These are phyloP conservation scores for Phytomonas sp. DNA, from an alignment of 208 protist species.

Conservation along the genomic window DNA sequence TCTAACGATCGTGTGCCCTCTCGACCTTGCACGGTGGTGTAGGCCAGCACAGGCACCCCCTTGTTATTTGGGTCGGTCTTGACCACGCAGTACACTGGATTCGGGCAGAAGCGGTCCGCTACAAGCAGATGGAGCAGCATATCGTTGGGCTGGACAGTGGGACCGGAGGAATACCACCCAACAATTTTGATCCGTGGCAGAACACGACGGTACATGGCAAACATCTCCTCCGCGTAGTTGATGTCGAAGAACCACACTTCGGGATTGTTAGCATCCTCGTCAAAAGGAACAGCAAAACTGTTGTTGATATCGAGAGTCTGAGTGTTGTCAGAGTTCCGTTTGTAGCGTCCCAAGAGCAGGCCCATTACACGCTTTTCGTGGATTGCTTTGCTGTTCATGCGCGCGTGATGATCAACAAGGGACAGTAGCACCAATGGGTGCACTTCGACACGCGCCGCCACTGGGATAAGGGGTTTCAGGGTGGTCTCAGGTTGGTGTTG, in stretches of 20 bases:
- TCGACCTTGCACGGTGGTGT: constrained; percentile 83
- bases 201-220: constrained; percentile 98
- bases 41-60: constrained; percentile 82
- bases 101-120: constrained; percentile 84
- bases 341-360: constrained; percentile 92
- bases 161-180: constrained; percentile 99
- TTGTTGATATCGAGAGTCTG: constrained; percentile 92
- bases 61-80: constrained; percentile 86
- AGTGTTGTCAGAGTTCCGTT: constrained; percentile 30
- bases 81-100: constrained; percentile 91
- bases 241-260: constrained; percentile 99
- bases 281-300: constrained; percentile 99
- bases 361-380: constrained; percentile 95
- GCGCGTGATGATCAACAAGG: constrained; percentile 99
- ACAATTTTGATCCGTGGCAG: constrained; percentile 97
- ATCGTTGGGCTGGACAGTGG: constrained; percentile 93
- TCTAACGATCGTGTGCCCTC: constrained; percentile 70
- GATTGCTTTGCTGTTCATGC: constrained; percentile 90
- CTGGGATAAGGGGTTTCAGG: constrained; percentile 26
- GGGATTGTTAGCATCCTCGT: constrained; percentile 96
- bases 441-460: constrained; percentile 89
- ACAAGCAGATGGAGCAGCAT: constrained; percentile 97
- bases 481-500: constrained; percentile 17
- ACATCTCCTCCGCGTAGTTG: constrained; percentile 96
- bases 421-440: constrained; percentile 98